These are phyloP conservation scores for Chamaenerion angustifolium DNA, from an alignment of 345 rosid species.

Conservation along the genomic window DNA sequence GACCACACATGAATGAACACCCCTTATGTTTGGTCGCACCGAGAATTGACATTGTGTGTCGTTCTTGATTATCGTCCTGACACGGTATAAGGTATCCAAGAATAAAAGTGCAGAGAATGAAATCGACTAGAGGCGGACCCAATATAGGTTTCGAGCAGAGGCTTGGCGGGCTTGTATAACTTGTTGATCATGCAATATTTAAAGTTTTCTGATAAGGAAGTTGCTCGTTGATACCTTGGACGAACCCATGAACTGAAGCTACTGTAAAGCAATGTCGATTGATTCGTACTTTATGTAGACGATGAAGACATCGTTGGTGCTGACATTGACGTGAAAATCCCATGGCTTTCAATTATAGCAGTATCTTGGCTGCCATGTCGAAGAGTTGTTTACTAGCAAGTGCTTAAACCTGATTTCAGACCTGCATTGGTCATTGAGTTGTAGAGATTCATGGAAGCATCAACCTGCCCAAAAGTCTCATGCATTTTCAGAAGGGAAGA, in stretches of 20 bases:
- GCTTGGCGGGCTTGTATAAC: slow-evolving; percentile 72
- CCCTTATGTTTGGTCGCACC: slow-evolving; percentile 72
- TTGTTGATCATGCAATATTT: slow-evolving; percentile 91
- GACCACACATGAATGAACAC: slow-evolving; percentile 79
- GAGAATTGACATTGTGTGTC: slow-evolving; percentile 77
- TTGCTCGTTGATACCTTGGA: slow-evolving; percentile 83
- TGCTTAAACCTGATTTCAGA: slow-evolving; percentile 77
- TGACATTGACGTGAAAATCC: slow-evolving; percentile 84
- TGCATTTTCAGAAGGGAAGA: slow-evolving; percentile 92
- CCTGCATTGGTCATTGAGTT: slow-evolving; percentile 93
- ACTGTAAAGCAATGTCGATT: slow-evolving; percentile 73
- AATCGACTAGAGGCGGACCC: slow-evolving; percentile 79
- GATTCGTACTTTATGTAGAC: slow-evolving; percentile 90
- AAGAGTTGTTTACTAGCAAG: slow-evolving; percentile 89
- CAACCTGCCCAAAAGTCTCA: slow-evolving; percentile 80
- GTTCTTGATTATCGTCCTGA: slow-evolving; percentile 80
- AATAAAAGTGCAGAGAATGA: slow-evolving; percentile 88
- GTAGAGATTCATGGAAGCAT: slow-evolving; percentile 81
- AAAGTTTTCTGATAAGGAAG: slow-evolving; percentile 82
- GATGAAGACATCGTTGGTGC: slow-evolving; percentile 94
- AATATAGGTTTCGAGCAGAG: slow-evolving; percentile 78
- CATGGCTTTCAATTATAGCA: slow-evolving; percentile 91
- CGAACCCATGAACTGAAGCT: slow-evolving; percentile 93
- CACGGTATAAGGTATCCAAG: slow-evolving; percentile 85
- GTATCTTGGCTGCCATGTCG: slow-evolving; percentile 82